Conservation (phyloP, 371 early-diverging fungal genomes). For the Mortierella sp. region DNA sequence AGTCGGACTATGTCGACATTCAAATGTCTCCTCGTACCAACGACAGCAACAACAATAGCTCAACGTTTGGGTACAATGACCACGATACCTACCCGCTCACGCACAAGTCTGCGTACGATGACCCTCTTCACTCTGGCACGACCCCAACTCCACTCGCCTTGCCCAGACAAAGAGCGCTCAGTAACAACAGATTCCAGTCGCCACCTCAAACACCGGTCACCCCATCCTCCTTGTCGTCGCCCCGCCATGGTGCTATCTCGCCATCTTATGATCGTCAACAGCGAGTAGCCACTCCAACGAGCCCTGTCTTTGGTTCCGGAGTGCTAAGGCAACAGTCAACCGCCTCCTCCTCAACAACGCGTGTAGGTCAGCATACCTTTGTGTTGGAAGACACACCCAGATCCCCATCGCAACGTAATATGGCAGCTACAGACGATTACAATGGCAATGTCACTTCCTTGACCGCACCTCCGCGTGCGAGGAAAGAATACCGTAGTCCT, state of each 20-base stretch:
- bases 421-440: no score
- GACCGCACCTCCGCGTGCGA: no score
- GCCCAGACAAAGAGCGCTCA: not conserved
- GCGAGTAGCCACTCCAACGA: not conserved
- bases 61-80: not conserved
- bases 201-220: conserved; percentile 13
- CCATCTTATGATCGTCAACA: not conserved
- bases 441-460: no score
- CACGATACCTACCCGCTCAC: conserved; percentile 19
- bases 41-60: conserved; percentile 2
- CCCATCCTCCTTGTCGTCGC: not conserved
- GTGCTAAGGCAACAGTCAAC: conserved; percentile 2
- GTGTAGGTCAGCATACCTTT: conserved; percentile 22
- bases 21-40: not conserved
- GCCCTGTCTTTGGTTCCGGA: conserved; percentile 4
- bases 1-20: not conserved
- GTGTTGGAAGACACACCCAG: conserved; percentile 26
- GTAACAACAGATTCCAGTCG: conserved; percentile 1
- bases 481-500: no score
- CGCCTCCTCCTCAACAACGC: not conserved
- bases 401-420: no score
- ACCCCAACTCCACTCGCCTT: not conserved
- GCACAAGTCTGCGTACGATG: conserved; percentile 27
- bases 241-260: conserved; percentile 1
- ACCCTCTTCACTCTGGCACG: no score